Evolutionary conservation across 805 yeast species (phyloP).

Genomic region (Grigorovia yakushimaensis): DNA sequence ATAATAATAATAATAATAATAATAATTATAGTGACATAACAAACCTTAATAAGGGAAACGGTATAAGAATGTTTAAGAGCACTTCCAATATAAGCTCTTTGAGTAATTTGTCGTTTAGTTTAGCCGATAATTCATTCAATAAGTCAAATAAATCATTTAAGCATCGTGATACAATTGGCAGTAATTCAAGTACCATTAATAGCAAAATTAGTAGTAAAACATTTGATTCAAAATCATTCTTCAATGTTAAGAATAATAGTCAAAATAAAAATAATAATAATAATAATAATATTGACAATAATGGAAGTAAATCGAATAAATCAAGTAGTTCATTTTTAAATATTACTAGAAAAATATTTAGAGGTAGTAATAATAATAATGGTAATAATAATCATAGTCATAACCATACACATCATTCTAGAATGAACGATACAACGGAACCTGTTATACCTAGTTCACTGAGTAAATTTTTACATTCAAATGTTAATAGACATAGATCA

Average conservation of each 20-base stretch:
- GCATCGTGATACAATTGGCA: not conserved
- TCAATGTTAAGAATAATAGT: not conserved
- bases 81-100: conserved; percentile 5
- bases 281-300: not conserved
- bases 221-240: conserved; percentile 1
- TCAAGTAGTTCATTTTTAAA: conserved; percentile 11
- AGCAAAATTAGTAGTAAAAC: conserved; percentile 8
- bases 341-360: conserved; percentile 22
- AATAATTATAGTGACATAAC: not conserved
- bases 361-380: conserved; percentile 10
- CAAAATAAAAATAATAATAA: not conserved
- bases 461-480: conserved; percentile 26
- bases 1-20: conserved; percentile 4
- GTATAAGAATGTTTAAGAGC: conserved; percentile 9
- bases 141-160: not conserved
- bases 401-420: conserved; percentile 5
- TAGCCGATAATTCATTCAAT: not conserved
- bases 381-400: not conserved
- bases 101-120: not conserved
- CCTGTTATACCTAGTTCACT: conserved; percentile 20
- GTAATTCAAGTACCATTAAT: conserved; percentile 11
- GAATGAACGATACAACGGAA: conserved; percentile 14
- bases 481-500: conserved; percentile 24
- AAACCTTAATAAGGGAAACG: conserved; percentile 5
- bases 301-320: not conserved